A percentile compares a stretch with the other conserved stretches of the same genome.
phyloP scores from a whole-genome alignment of 495 filamentous ascomycete genomes.

The Hypoxylon perforatum region DNA sequence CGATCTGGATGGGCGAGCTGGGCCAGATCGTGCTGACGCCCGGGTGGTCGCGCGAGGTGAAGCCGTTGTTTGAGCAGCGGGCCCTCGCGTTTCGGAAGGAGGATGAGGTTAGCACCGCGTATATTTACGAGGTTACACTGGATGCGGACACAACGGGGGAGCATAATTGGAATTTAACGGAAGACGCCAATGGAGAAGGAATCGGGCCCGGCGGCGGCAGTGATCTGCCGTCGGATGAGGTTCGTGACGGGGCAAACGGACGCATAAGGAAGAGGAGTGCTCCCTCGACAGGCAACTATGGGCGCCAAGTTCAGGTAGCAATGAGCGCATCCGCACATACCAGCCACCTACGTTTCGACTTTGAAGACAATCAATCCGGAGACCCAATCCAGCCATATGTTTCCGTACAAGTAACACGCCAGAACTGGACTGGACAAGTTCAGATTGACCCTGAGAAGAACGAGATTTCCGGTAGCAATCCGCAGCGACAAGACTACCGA shows the following conservation, averaged over 20 bases:
- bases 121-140: slow-evolving; percentile 45
- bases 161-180: slow-evolving; percentile 42
- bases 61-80: slow-evolving; percentile 43
- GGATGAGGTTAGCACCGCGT: slow-evolving; percentile 45
- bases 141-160: slow-evolving; percentile 44
- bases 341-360: slow-evolving; percentile 42
- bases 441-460: slow-evolving; percentile 38
- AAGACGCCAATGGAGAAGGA: slow-evolving; percentile 36
- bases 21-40: slow-evolving; percentile 43
- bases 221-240: slow-evolving; percentile 30
- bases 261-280: slow-evolving; percentile 30
- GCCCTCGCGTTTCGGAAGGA: slow-evolving; percentile 46
- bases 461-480: slow-evolving; percentile 46
- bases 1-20: slow-evolving; percentile 50
- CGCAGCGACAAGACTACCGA: slow-evolving; percentile 47
- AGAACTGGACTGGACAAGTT: slow-evolving; percentile 48
- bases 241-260: slow-evolving; percentile 40
- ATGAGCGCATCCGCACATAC: slow-evolving; percentile 45
- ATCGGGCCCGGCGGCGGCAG: slow-evolving; percentile 46
- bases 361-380: background rate
- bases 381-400: slow-evolving; percentile 34
- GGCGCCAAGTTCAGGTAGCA: slow-evolving; percentile 38
- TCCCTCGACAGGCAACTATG: slow-evolving; percentile 1
- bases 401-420: slow-evolving; percentile 45
- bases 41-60: slow-evolving; percentile 37